Evolutionary conservation across 345 rosid genomes (phyloP).

Genomic region (Cardamine resedifolia): DNA sequence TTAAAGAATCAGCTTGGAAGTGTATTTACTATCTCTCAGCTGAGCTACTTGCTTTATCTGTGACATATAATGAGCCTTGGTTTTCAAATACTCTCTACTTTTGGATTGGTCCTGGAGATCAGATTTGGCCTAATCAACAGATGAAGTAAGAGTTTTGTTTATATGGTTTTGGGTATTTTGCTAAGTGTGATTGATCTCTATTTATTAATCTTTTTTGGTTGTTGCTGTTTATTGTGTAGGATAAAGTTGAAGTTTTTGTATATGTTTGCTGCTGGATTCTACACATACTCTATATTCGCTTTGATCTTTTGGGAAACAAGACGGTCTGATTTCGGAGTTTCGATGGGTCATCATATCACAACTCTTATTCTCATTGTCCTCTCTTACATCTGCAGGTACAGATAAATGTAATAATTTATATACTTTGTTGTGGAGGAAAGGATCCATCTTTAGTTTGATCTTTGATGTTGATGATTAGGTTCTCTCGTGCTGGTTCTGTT

Average conservation of each 20-base stretch:
- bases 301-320: conserved; percentile 98
- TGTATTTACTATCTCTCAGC: conserved; percentile 82
- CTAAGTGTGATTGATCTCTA: background rate
- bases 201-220: background rate
- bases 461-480: conserved; percentile 46
- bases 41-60: conserved; percentile 70
- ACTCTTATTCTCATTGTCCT: conserved; percentile 73
- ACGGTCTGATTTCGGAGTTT: conserved; percentile 98
- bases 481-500: conserved; percentile 86
- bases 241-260: conserved; percentile 80
- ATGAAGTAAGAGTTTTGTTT: conserved; percentile 54
- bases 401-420: no score
- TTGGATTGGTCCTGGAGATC: conserved; percentile 96
- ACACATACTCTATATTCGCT: conserved; percentile 93
- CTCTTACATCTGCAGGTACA: conserved; percentile 80
- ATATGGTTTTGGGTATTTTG: background rate
- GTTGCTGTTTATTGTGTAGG: conserved; percentile 45
- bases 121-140: conserved; percentile 91
- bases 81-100: conserved; percentile 71
- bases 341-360: conserved; percentile 96
- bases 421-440: background rate
- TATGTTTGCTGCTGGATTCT: conserved; percentile 95
- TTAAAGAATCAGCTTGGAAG: conserved; percentile 99
- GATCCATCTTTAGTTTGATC: background rate
- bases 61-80: conserved; percentile 86